Evolutionary conservation across 2,329 filamentous ascomycete species (phyloP), one percentile per base, ranked within the genome.

Genomic region (Xylaria sp.): DNA sequence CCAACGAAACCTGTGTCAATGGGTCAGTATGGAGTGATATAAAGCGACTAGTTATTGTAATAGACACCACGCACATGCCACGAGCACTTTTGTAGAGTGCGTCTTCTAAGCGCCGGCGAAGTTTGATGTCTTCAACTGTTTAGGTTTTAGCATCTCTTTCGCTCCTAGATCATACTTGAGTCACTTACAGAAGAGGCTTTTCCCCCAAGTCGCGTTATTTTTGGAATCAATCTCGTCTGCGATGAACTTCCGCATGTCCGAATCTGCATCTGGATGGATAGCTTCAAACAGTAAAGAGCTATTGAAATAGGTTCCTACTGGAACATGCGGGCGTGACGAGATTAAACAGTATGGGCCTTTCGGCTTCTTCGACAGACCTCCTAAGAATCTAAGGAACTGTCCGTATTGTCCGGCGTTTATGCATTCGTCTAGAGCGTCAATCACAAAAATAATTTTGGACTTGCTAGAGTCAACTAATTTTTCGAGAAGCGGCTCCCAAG

Each of bases 391-490:
- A 19, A 59, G 56, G 17, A 59, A 21, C 17, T 1, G 3, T 19
- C n/a, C 21, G 14, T 21, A 59, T 4, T 59, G 3, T 21, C 21
- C 27, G 1, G n/a, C 21, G 6, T 12, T 24, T 24, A 8, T 9
- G 42, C 56, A 59, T 59, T 59, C 56, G 42, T 59, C 56, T 3
- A 59, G 56, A 11, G 56, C 56, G 24, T 59, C 56, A 50, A 59
- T 34, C 24, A 21, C 14, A 21, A 60, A 50, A 34, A 60, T n/a
- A 11, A 60, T 14, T 8, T 14, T 50, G 45, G 8, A 3, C 17
- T 50, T 34, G 24, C 27, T 50, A n/a, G 24, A 34, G 14, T 24
- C 8, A 4, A 60, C 11, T n/a, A 60, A 34, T 12, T 32, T 8
- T 36, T 60, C 30, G 30, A 60, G 57, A 7, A 60, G 57, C n/a